A percentile compares a stretch with the other conserved stretches of the same genome.
Conservation (phyloP, 345 rosid genomes). For the Syzygium aromaticum region DNA sequence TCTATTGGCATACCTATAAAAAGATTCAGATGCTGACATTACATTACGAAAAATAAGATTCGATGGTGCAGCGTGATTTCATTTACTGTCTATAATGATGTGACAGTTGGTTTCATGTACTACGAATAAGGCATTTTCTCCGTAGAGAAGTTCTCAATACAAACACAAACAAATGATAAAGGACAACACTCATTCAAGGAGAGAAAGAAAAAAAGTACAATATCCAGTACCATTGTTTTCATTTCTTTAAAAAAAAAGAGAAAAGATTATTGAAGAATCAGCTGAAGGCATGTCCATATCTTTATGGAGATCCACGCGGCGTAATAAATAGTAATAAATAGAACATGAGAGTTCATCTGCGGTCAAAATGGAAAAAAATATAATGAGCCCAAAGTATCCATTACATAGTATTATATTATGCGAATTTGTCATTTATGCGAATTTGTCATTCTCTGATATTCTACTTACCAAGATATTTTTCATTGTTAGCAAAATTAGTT, state of each 20-base stretch:
- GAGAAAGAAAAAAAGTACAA: background rate
- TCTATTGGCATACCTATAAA: background rate
- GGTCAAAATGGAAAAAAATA: background rate
- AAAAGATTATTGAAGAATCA: background rate
- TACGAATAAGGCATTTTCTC: background rate
- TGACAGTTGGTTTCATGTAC: background rate
- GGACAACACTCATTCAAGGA: background rate
- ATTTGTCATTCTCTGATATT: background rate
- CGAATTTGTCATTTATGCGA: background rate
- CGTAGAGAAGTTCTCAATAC: background rate
- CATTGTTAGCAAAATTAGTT: background rate
- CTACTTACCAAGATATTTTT: accelerated
- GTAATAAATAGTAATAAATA: background rate
- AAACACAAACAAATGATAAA: background rate
- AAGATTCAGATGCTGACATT: background rate
- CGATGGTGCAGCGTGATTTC: accelerated
- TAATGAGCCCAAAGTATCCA: background rate
- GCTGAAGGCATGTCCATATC: background rate
- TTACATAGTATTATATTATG: background rate
- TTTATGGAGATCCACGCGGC: background rate
- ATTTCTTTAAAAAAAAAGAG: background rate
- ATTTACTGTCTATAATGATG: accelerated
- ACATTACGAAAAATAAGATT: background rate
- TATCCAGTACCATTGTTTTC: background rate
- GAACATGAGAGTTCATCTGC: background rate